Evolutionary conservation across 2,329 filamentous ascomycete species (phyloP), one percentile per base, ranked within the genome.

Genomic region (Colletotrichum limetticola): DNA sequence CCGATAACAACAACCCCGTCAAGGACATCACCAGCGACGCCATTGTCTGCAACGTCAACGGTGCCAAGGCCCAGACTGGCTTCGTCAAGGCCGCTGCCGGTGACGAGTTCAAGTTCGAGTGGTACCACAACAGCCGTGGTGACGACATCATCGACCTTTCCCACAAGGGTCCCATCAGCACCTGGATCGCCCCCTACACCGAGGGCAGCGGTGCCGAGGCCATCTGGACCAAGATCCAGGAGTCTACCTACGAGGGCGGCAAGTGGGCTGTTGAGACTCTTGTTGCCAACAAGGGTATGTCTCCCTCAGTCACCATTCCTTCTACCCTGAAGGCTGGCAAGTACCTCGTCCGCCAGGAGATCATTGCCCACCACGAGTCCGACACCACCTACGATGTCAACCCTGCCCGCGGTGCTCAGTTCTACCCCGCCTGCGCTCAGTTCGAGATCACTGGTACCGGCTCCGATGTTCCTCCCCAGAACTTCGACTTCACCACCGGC

Each of bases 391-490:
- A 74, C 77, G 68, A 74, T 57, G 62, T 61, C 37, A 78, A 83
- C 78, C 71, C 78, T 11, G 78, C 78, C 66, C 81, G 86, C 74
- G 86, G 86, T 28, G 85, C 86, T 65, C 86, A 88, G 80, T 88
- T 88, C 80, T 89, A 89, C 81, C 87, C 88, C 69, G 85, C 86
- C 75, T 89, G 91, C 80, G 83, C 90, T 76, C 91, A 92, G 84
- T 78, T 92, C 74, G 85, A 90, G 78, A 83, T 92, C 75, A 87
- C 87, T 42, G 89, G 89, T 64, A 81, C 83, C 56, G 89, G 88
- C 60, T 85, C 87, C 72, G 85, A 82, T 64, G 82, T 82, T 71
- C 85, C 86, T 26, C 76, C 79, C 72, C 74, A 83, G 77, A 76
- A 74, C 77, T 87, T 87, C 66, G 82, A 85, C 78, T 85, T 88